Evolutionary conservation across 441 rosid genomes (phyloP), one percentile per base, ranked within the genome.

Genomic region (Eutrema salsugineum): DNA sequence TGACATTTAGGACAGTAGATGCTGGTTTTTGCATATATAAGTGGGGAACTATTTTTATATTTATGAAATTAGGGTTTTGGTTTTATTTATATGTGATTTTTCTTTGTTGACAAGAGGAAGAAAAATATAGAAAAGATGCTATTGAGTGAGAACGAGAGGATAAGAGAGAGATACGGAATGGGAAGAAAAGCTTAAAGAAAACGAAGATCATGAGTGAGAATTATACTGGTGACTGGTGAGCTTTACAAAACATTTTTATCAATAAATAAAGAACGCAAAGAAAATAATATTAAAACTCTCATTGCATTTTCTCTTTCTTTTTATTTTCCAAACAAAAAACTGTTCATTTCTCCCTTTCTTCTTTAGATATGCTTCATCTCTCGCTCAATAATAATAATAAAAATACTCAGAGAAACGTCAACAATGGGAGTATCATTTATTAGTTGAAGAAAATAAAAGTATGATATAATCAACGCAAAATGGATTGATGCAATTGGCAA

Each of bases 141-240:
- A 53, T 63, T 65, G 76, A 64, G 66, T 42, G 72, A 35, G 76
- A 30, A 49, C 47, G 70, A 47, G 40, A 71, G 63, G 76, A 76
- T 55, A 70, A 57, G 51, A 35, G 39, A 56, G 71, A 50, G 68
- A 44, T 49, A 63, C 16, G 16, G 58, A 63, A 47, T 24, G 48
- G 28, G 63, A 59, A 58, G 57, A 59, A 61, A 77, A 77, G 77
- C 70, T 77, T 77, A 66, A 72, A 71, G 77, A 66, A 71, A 30
- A 66, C 70, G 61, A 72, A 66, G 55, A 66, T 59, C 68, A 66
- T 66, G 77, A 77, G 59, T 60, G 77, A 66, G 69, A 77, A 77
- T 71, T 77, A 72, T 71, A 71, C n/a, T 71, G 72, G 72, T n/a
- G n/a, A n/a, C n/a, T n/a, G n/a, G 65, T 66, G 80, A 71, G 67